Conservation (phyloP, 1,284 basidiomycete species). For the Rhizoctonia solani region DNA sequence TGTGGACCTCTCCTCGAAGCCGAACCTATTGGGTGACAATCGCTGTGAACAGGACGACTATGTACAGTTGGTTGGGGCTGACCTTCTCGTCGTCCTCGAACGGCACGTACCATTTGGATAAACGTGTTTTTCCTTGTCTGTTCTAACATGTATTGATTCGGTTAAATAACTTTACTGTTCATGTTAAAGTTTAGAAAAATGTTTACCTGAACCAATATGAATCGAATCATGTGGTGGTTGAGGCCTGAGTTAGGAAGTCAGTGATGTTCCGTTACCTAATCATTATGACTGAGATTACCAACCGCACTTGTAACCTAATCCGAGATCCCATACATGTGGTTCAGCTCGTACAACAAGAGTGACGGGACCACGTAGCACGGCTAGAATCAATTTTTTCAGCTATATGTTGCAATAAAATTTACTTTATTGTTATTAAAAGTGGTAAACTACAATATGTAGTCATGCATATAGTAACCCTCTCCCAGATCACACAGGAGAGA, state of each 20-base stretch:
- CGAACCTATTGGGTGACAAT: slow-evolving; percentile 62
- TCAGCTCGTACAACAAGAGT: not conserved
- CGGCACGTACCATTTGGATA: slow-evolving; percentile 97
- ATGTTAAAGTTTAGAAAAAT: slow-evolving; percentile 2
- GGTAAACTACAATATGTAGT: too few relatives aligned
- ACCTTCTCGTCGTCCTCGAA: slow-evolving; percentile 97
- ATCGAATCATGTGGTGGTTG: slow-evolving; percentile 73
- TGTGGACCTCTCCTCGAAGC: slow-evolving; percentile 92
- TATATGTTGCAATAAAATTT: too few relatives aligned
- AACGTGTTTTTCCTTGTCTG: slow-evolving; percentile 93
- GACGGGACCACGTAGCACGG: too few relatives aligned
- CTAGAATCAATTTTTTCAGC: too few relatives aligned
- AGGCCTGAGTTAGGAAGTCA: not conserved
- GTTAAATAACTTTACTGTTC: not conserved
- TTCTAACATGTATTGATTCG: slow-evolving; percentile 64
- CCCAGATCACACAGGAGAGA: too few relatives aligned
- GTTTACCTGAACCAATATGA: slow-evolving; percentile 86
- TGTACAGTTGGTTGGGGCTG: slow-evolving; percentile 38
- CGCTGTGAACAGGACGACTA: slow-evolving; percentile 9
- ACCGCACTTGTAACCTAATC: not conserved
- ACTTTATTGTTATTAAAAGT: too few relatives aligned
- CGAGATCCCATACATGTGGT: not conserved
- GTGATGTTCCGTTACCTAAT: not conserved
- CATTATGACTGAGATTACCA: not conserved
- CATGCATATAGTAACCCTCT: too few relatives aligned